Base-by-base conservation (phyloP, 1,139 yeast species). In the Pichia sp. region DNA sequence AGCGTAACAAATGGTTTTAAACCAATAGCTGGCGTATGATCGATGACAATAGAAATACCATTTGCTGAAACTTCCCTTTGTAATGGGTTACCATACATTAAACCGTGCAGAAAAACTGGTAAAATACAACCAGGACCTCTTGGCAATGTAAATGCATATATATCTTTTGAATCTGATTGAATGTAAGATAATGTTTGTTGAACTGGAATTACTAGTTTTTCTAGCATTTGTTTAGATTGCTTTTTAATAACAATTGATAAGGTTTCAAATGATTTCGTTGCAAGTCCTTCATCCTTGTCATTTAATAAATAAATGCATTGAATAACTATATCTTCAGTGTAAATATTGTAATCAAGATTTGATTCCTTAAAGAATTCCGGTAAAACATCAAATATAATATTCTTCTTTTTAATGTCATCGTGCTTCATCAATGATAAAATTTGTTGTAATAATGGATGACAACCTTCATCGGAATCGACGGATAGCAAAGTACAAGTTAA, bases 31-130 rank as follows among this genome's bases (percentile, higher is more conserved):
- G 96, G 95, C 0, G 98, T 88, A 65, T 90, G 84, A 50, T 84
- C 87, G 53, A 91, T 87, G 57, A 93, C 73, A 63, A 86, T 95
- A 11, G 96, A 95, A 66, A 95, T 88, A 56, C 90, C 97, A 63
- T 84, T 71, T 0, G 99, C 98, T 36, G 97, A 80, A 33, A 75
- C 72, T 68, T 91, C 98, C 69, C 91, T 84, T 65, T 87, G 93
- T 48, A 84, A 93, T 56, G 83, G 75, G 51, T 80, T 80, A 60
- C 99, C 99, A 69, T 90, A 89, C 95, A 93, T 88, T 62, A 95
- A 79, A 56, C 98, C 99, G 68, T 93, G 97, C 62, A 90, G 74
- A 73, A 95, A 93, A 52, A 95, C 81, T 30, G 99, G 99, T 61
- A 95, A 75, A 45, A 95, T 71, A 70, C 96, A 84, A 66, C 80